These are phyloP conservation scores for Paramyrothecium sp. DNA, from an alignment of 2,329 filamentous ascomycete species.

Conservation along the genomic window DNA sequence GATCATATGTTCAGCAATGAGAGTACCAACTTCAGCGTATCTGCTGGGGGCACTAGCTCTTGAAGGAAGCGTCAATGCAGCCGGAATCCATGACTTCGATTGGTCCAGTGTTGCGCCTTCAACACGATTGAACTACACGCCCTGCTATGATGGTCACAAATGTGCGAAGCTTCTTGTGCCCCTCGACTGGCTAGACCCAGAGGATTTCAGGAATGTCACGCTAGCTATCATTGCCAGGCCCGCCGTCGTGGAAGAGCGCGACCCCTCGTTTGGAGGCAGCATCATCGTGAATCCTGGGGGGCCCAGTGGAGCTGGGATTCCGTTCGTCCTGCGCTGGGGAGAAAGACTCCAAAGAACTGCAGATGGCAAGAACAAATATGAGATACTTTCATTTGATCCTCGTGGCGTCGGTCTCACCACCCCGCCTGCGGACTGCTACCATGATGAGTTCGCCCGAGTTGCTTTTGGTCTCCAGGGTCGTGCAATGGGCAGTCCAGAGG, in stretches of 20 bases:
- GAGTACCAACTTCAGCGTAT: too few relatives aligned
- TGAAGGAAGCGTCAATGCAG: not conserved
- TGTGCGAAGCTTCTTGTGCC: conserved; percentile 35
- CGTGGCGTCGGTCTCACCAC: conserved; percentile 29
- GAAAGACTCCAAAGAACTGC: conserved; percentile 19
- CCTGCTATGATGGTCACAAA: conserved; percentile 27
- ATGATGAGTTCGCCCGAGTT: conserved; percentile 17
- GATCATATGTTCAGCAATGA: too few relatives aligned
- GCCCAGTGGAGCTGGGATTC: conserved; percentile 32
- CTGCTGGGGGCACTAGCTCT: too few relatives aligned
- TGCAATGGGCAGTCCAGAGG: conserved; percentile 23
- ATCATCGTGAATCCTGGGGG: conserved; percentile 35
- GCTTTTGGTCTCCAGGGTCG: conserved; percentile 22
- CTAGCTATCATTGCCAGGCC: conserved; percentile 31
- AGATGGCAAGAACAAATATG: conserved; percentile 25
- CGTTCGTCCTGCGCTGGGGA: conserved; percentile 13
- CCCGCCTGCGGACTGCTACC: conserved; percentile 29
- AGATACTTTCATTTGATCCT: conserved; percentile 35
- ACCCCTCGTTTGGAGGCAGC: conserved; percentile 31
- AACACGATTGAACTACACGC: conserved; percentile 25
- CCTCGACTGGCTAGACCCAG: conserved; percentile 28
- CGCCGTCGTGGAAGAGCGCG: conserved; percentile 24
- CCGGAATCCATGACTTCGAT: conserved; percentile 15
- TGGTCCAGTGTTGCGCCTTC: conserved; percentile 26
- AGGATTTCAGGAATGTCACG: conserved; percentile 19